These are phyloP conservation scores for Clitoria ternatea DNA, from an alignment of 306 rosid species.

Conservation along the genomic window DNA sequence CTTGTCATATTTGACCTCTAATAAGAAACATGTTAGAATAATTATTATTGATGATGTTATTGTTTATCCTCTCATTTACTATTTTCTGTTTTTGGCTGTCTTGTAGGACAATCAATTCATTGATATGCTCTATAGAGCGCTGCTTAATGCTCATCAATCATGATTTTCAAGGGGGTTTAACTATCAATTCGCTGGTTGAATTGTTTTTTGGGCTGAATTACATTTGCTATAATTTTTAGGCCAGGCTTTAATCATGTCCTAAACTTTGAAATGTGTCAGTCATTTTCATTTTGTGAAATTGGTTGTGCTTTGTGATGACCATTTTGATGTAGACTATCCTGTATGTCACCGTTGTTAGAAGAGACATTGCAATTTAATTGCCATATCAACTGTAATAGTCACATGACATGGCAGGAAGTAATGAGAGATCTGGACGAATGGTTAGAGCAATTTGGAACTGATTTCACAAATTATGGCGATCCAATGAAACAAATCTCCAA, in stretches of 20 bases:
- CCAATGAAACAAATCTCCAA: constrained; percentile 21
- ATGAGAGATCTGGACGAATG: background rate
- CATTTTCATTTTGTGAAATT: constrained; percentile 24
- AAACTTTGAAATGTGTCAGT: constrained; percentile 30
- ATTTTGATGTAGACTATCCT: constrained; percentile 35
- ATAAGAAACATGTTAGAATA: background rate
- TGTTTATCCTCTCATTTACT: background rate
- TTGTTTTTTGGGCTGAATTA: constrained; percentile 32
- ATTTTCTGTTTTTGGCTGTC: background rate
- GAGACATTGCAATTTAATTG: constrained; percentile 16
- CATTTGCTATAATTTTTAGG: constrained; percentile 27
- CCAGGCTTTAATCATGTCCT: constrained; percentile 31
- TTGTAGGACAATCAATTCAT: constrained; percentile 59
- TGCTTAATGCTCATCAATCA: constrained; percentile 49
- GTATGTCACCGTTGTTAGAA: constrained; percentile 6
- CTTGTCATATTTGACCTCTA: background rate
- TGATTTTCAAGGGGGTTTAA: constrained; percentile 29
- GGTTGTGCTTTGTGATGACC: constrained; percentile 29
- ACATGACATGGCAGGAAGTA: constrained; percentile 32
- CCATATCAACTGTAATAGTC: constrained; percentile 6
- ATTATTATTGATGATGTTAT: background rate
- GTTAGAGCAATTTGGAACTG: constrained; percentile 19
- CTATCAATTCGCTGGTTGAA: constrained; percentile 20
- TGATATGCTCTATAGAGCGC: constrained; percentile 48
- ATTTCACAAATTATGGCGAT: constrained; percentile 26